A percentile compares a stretch with the other conserved stretches of the same genome.
Evolutionary conservation across 306 rosid species (phyloP).

Genomic region (Herpetospermum pedunculosum): DNA sequence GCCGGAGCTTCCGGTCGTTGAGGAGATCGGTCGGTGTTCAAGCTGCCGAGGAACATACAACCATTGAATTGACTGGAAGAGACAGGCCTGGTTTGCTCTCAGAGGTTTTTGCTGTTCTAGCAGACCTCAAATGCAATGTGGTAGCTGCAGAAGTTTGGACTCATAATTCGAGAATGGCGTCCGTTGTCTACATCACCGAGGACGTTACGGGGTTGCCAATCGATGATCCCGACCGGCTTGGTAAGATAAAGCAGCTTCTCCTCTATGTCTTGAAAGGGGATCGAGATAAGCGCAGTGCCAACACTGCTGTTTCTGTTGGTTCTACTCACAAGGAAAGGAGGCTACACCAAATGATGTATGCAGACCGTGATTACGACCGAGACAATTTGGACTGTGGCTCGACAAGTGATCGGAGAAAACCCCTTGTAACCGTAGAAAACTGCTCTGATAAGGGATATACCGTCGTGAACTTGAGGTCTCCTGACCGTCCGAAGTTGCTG

Average conservation of each 20-base stretch:
- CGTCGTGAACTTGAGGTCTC: constrained; percentile 81
- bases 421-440: constrained; percentile 53
- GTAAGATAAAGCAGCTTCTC: constrained; percentile 63
- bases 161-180: constrained; percentile 94
- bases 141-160: constrained; percentile 99
- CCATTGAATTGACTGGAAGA: constrained; percentile 79
- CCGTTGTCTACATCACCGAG: constrained; percentile 71
- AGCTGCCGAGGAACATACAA: constrained; percentile 61
- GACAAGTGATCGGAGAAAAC: constrained; percentile 43
- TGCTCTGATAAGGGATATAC: constrained; percentile 85
- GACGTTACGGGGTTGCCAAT: constrained; percentile 51
- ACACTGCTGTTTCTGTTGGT: constrained; percentile 81
- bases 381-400: constrained; percentile 31
- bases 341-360: constrained; percentile 97
- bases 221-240: constrained; percentile 45
- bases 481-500: constrained; percentile 76
- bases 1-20: constrained; percentile 60
- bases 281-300: constrained; percentile 70
- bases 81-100: constrained; percentile 95
- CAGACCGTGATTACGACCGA: constrained; percentile 79
- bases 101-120: constrained; percentile 88
- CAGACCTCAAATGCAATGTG: constrained; percentile 92
- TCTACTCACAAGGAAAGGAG: constrained; percentile 96
- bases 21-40: constrained; percentile 90
- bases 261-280: constrained; percentile 72